Evolutionary conservation across 352 stramenopile species (phyloP), one percentile per base, ranked within the genome.

Genomic region (Pythium apleroticum): DNA sequence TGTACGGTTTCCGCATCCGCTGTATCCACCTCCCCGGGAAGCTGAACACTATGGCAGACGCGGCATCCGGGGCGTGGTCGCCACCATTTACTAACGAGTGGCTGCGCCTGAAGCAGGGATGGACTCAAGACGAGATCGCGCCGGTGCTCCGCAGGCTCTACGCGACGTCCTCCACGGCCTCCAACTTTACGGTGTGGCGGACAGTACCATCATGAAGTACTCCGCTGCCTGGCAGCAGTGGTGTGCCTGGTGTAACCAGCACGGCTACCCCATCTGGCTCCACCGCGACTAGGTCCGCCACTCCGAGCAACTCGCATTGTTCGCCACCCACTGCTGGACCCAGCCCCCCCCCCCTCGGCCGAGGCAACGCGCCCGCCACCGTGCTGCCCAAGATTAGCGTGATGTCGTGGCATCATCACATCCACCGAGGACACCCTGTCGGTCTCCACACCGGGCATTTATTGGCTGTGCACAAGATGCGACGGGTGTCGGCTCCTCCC

Each of bases 361-460:
- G 6, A 15, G 25, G 35, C 22, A 81, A 76, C 52, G 54, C 0
- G 9, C 14, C 59, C 41, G 19, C 41, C 7, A 74, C 71, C 71
- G 72, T 74, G 22, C 35, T 65, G 52, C 67, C 57, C 63, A 73
- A 75, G 30, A 56, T 75, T 37, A 66, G 66, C 22, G 43, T 59
- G 11, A 27, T 74, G 6, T 20, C 63, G 28, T 77, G 71, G 64
- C 63, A 67, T 73, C 63, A 74, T 74, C 25, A 46, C 1, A 20
- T 56, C 24, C 14, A 68, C 17, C 22, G 19, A 10, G 71, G 64
- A 12, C 67, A 59, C 53, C 60, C 60, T 24, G 31, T 73, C 24
- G 43, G 57, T 2, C 63, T 73, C 15, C 56, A 68, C 15, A 28
- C 60, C 5, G 62, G 64, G 17, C 63, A 77, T 50, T 24, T n/a